Evolutionary conservation across 129 eudicot genomes (phyloP).

Genomic region (Pittosporum tobira): DNA sequence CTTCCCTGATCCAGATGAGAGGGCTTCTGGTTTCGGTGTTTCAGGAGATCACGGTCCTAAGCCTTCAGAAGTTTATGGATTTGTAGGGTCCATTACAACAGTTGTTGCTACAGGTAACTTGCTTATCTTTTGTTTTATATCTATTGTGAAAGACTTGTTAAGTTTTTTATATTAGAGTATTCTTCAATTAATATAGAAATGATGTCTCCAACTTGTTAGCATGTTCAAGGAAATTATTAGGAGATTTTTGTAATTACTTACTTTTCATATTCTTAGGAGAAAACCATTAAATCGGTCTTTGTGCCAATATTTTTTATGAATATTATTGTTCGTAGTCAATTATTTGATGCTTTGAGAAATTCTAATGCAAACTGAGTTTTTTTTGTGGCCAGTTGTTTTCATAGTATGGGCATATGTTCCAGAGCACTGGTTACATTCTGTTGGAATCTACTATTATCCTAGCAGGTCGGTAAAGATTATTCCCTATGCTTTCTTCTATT

Average conservation of each 20-base stretch:
- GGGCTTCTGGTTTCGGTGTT: conserved; percentile 43
- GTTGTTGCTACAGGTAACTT: conserved; percentile 65
- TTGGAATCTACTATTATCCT: conserved; percentile 85
- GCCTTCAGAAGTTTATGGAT: conserved; percentile 88
- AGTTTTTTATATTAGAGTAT: neutral
- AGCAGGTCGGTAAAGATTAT: conserved; percentile 52
- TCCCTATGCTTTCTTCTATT: neutral
- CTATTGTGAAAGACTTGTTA: neutral
- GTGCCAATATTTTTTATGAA: no score
- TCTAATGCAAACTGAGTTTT: conserved; percentile 6
- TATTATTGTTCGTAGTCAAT: no score
- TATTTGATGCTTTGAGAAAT: neutral
- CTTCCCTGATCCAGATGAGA: conserved; percentile 46
- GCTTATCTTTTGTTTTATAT: neutral
- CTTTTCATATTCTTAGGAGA: neutral
- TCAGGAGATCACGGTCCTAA: conserved; percentile 84
- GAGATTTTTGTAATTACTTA: no score
- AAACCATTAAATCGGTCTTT: no score
- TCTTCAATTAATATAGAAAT: neutral
- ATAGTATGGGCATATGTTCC: conserved; percentile 88
- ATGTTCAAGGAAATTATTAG: neutral
- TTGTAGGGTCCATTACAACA: conserved; percentile 86
- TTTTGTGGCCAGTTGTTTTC: conserved; percentile 49
- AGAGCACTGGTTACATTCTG: conserved; percentile 73
- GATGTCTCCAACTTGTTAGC: neutral